Evolutionary conservation across 2,329 filamentous ascomycete species (phyloP), one percentile per base, ranked within the genome.

Genomic region (Sclerotinia nivalis): DNA sequence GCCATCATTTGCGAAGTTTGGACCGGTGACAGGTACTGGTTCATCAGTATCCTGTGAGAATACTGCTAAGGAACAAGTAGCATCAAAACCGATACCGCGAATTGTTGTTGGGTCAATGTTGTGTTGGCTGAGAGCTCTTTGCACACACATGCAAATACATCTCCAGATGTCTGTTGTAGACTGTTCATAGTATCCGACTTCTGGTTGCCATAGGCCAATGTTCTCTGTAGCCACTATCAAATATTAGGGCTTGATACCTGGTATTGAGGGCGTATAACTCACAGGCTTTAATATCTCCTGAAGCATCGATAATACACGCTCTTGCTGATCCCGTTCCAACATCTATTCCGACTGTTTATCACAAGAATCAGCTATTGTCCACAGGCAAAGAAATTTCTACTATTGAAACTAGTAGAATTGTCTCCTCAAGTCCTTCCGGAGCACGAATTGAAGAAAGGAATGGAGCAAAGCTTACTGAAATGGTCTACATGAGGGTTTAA

Each of bases 91-190:
- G 77, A 99, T 93, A 70, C 96, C 96, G 75, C 91, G 91, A 76
- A 99, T 91, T 49, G 87, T 89, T 72, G 83, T 83, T 6, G 90
- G 87, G 76, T 95, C 89, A 74, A 97, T 89, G 75, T 89, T 90
- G 74, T 95, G 91, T 80, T 97, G 91, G 78, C 86, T 87, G 76
- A 98, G 87, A 58, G 94, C 93, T 66, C 89, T 87, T 77, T 93
- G 91, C 50, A 97, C 93, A 55, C 93, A 96, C 71, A 88, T 86
- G 83, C 94, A 97, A 79, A 99, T 97, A 81, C 93, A 95, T 73
- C 89, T 87, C 96, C 96, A 99, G 78, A 99, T 99, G 80, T 99
- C 93, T 65, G 89, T 92, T 0, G 96, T 98, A 22, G 95, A 98
- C 95, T 99, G 96, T 84, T 99, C 96, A 81, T 93, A 94, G 76